Conservation (phyloP, 2,329 filamentous ascomycete species). For the Furcasterigmium sp. region DNA sequence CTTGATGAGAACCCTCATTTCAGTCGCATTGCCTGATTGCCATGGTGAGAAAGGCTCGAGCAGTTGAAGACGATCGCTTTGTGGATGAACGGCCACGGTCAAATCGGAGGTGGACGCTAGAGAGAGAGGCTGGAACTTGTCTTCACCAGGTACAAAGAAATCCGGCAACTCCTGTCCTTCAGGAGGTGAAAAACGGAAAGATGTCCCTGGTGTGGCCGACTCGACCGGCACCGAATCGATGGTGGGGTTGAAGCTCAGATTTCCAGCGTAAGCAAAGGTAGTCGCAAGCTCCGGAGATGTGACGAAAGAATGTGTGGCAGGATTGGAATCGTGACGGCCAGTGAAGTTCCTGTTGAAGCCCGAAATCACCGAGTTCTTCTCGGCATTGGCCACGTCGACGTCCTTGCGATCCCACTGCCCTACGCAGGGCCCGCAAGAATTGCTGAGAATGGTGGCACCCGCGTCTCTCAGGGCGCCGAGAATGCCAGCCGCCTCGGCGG, state of each 20-base stretch:
- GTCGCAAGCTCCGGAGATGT: constrained; percentile 41
- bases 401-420: constrained; percentile 28
- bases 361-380: constrained; percentile 25
- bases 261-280: constrained; percentile 31
- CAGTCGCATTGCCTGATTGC: constrained; percentile 14
- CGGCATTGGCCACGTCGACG: constrained; percentile 16
- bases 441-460: constrained; percentile 22
- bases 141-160: constrained; percentile 15
- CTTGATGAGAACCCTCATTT: constrained; percentile 24
- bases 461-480: constrained; percentile 19
- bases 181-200: constrained; percentile 21
- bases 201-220: background rate
- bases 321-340: constrained; percentile 28
- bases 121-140: constrained; percentile 19
- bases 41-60: constrained; percentile 21
- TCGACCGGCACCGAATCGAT: constrained; percentile 16
- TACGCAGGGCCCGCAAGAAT: constrained; percentile 27
- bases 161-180: constrained; percentile 18
- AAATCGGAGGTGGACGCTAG: constrained; percentile 13
- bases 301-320: constrained; percentile 42
- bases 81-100: constrained; percentile 18
- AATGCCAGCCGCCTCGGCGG: constrained; percentile 21
- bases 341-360: constrained; percentile 31
- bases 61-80: constrained; percentile 22
- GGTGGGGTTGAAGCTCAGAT: constrained; percentile 24